These are phyloP conservation scores for Papiliotrema terrestris DNA, from an alignment of 1,284 basidiomycete genomes.

Conservation along the genomic window DNA sequence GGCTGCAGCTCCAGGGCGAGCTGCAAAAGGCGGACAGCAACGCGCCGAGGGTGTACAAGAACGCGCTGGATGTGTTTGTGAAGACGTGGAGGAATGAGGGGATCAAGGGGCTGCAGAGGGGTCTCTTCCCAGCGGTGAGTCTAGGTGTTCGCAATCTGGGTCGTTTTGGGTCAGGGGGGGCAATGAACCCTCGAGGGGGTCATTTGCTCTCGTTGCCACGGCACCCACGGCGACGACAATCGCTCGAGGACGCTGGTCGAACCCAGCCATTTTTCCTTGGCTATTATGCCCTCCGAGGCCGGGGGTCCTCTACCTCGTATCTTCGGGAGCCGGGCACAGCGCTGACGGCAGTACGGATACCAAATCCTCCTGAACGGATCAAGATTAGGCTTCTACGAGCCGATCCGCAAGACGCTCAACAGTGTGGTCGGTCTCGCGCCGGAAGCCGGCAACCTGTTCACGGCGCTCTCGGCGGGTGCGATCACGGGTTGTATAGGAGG, in stretches of 20 bases:
- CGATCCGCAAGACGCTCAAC: conserved; percentile 74
- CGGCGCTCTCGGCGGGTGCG: conserved; percentile 79
- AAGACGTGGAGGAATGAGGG: conserved; percentile 94
- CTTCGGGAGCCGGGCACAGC: no score
- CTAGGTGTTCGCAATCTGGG: background rate
- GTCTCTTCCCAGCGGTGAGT: conserved; percentile 82
- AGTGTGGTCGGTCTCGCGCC: conserved; percentile 61
- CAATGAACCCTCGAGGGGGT: no score
- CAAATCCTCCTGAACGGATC: conserved; percentile 95
- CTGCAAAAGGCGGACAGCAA: conserved; percentile 64
- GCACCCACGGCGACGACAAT: no score
- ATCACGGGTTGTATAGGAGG: conserved; percentile 86
- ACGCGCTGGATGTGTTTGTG: conserved; percentile 75
- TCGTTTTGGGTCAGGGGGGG: no score
- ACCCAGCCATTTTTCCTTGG: no score
- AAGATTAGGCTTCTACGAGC: conserved; percentile 96
- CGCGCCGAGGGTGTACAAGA: conserved; percentile 77
- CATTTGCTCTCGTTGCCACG: no score
- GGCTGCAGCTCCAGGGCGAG: conserved; percentile 91
- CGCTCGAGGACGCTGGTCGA: no score
- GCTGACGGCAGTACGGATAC: conserved; percentile 70
- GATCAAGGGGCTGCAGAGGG: conserved; percentile 82
- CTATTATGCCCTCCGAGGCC: no score
- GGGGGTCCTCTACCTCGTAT: no score
- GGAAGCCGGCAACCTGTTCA: conserved; percentile 64